Conservation (phyloP, 2,329 filamentous ascomycete genomes). For the Alternaria solani region DNA sequence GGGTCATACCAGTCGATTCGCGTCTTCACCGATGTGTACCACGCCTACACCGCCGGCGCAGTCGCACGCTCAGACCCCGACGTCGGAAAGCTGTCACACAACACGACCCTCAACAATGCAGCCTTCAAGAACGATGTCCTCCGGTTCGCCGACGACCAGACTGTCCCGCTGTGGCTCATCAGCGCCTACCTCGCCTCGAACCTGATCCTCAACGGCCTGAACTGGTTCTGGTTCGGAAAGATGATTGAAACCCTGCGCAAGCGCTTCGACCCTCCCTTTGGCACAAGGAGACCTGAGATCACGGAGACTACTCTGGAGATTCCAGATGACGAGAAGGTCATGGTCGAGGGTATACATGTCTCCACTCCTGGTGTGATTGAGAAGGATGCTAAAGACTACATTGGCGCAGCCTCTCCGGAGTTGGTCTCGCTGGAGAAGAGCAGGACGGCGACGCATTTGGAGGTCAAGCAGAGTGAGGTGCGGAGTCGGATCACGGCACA, state of each 20-base stretch:
- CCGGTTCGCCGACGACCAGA: slow-evolving; percentile 54
- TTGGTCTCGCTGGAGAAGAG: slow-evolving; percentile 32
- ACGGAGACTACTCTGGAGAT: slow-evolving; percentile 22
- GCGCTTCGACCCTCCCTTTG: slow-evolving; percentile 70
- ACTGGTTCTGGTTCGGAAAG: slow-evolving; percentile 86
- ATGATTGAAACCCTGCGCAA: slow-evolving; percentile 83
- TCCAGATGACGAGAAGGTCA: slow-evolving; percentile 39
- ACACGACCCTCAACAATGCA: slow-evolving; percentile 24
- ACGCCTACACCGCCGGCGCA: slow-evolving; percentile 46
- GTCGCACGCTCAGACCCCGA: slow-evolving; percentile 38
- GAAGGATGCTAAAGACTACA: slow-evolving; percentile 31
- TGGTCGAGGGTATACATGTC: slow-evolving; percentile 46
- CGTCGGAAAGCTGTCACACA: slow-evolving; percentile 38
- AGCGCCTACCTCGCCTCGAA: slow-evolving; percentile 74
- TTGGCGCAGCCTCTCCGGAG: slow-evolving; percentile 16
- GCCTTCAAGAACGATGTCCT: slow-evolving; percentile 56
- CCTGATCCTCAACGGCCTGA: slow-evolving; percentile 75
- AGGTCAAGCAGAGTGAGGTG: slow-evolving; percentile 39
- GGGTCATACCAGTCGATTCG: slow-evolving; percentile 74
- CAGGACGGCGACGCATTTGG: slow-evolving; percentile 33
- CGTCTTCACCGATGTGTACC: slow-evolving; percentile 72
- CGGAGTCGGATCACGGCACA: slow-evolving; percentile 31
- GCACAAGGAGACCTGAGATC: slow-evolving; percentile 47
- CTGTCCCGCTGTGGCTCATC: slow-evolving; percentile 74
- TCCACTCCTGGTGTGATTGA: slow-evolving; percentile 38